Evolutionary conservation across 1,139 yeast genomes (phyloP).

Genomic region (Magnusiomyces fungicola): DNA sequence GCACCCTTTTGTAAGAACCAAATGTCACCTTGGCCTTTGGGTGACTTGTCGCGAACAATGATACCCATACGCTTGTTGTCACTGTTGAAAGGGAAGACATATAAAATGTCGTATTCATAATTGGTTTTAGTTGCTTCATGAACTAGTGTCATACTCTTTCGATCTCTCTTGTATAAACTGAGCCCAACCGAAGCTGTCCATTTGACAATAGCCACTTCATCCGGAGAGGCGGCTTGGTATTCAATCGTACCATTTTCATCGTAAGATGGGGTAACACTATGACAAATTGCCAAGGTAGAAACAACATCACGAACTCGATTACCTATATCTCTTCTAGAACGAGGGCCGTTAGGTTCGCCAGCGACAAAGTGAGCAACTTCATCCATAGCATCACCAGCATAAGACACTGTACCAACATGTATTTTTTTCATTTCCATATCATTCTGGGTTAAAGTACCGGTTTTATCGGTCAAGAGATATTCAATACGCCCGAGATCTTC

Average conservation of each 20-base stretch:
- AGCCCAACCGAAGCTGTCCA: constrained; percentile 85
- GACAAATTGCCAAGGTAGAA: constrained; percentile 81
- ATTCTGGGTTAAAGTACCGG: constrained; percentile 95
- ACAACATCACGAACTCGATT: constrained; percentile 72
- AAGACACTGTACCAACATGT: constrained; percentile 87
- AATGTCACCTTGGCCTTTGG: constrained; percentile 60
- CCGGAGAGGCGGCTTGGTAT: constrained; percentile 98
- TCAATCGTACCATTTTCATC: constrained; percentile 51
- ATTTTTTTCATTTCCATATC: constrained; percentile 95
- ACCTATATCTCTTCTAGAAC: constrained; percentile 59
- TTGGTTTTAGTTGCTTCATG: constrained; percentile 54
- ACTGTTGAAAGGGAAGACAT: constrained; percentile 88
- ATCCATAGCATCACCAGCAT: constrained; percentile 88
- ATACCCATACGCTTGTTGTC: constrained; percentile 97
- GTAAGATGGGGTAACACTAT: constrained; percentile 85
- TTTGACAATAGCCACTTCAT: constrained; percentile 93
- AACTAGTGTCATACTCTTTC: constrained; percentile 59
- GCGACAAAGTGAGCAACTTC: constrained; percentile 67
- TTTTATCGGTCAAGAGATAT: constrained; percentile 85
- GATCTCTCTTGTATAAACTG: constrained; percentile 70
- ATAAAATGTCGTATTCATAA: constrained; percentile 58
- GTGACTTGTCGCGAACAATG: constrained; percentile 54
- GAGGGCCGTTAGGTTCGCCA: constrained; percentile 26
- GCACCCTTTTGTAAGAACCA: constrained; percentile 95
- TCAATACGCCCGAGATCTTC: constrained; percentile 96